Evolutionary conservation across 805 yeast species (phyloP), one percentile per base, ranked within the genome.

Genomic region (Tetrapisispora namnaoensis): DNA sequence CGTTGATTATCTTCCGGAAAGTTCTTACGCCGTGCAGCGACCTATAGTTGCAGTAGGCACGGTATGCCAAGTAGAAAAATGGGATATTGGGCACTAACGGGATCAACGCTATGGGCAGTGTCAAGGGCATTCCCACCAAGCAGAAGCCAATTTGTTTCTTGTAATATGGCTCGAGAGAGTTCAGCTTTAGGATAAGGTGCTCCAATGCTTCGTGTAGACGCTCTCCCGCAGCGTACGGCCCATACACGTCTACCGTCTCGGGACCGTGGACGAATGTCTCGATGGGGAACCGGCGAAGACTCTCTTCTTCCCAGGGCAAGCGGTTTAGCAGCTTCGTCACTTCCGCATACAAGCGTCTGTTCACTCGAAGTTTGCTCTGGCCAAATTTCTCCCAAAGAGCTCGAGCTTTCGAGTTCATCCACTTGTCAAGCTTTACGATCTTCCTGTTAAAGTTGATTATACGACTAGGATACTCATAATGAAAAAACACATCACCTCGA

Each of bases 81-180:
- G 98, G 98, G 20, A 90, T 77, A 58, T 90, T 90, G 20, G 98
- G 98, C 3, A 89, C 63, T n/a, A 90, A 72, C 0, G 98, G 98
- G 0, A 91, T 60, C 40, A 88, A 56, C 0, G 87, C 89, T 40
- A 90, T 63, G 2, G 98, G 98, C 2, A 87, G 56, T 0, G 95
- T 80, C 42, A 90, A 53, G 1, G 97, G 97, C 3, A 91, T 65
- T 3, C 80, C 80, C 16, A 82, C 50, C 1, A 77, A 72, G 54
- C 84, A 78, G 37, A 70, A 54, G 2, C 76, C 43, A 53, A 83
- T 73, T 55, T 76, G 75, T 58, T 76, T 81, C 46, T 65, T 66
- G 58, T 90, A 95, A 44, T 70, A 69, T 1, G 70, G 55, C 37
- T 73, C 60, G 11, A 83, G 81, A n/a, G 4, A 14, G 3, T 3